A percentile compares a stretch with the other conserved stretches of the same genome.
These are phyloP conservation scores for Golubevia pallescens DNA, from an alignment of 1,284 basidiomycete species.

Conservation along the genomic window DNA sequence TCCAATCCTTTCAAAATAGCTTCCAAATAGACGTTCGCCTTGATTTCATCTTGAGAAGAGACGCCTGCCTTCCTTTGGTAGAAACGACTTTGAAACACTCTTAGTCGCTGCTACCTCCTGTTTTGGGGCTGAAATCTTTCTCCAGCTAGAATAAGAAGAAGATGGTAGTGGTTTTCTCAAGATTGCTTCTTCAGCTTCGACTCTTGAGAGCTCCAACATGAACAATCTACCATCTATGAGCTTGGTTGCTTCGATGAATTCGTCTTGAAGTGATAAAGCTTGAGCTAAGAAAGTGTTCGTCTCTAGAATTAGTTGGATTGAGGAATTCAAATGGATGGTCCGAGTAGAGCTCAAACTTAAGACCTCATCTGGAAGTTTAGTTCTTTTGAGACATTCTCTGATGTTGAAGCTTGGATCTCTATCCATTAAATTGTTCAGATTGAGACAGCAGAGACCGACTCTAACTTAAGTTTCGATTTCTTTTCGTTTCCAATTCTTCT, in stretches of 20 bases:
- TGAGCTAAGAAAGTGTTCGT: neutral
- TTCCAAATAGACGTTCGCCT: neutral
- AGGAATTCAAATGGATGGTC: neutral
- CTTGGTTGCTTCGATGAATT: neutral
- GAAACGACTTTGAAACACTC: neutral
- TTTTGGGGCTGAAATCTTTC: neutral
- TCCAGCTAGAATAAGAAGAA: neutral
- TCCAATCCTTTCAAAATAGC: neutral
- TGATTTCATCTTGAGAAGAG: neutral
- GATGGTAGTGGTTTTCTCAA: neutral
- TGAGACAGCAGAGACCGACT: too few species aligned
- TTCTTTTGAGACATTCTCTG: neutral
- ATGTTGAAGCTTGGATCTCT: neutral
- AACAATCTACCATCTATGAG: neutral
- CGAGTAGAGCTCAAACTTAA: neutral
- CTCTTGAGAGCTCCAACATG: neutral
- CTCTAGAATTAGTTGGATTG: neutral
- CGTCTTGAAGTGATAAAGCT: neutral
- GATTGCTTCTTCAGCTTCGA: neutral
- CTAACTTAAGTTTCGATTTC: too few species aligned
- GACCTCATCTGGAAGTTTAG: neutral
- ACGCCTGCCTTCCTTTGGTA: neutral
- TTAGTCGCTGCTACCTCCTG: neutral
- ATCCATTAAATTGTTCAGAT: too few species aligned
- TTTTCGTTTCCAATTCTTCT: too few species aligned